Base-by-base conservation (phyloP, 768 basidiomycete species). In the Boletus tylopilopsis region DNA sequence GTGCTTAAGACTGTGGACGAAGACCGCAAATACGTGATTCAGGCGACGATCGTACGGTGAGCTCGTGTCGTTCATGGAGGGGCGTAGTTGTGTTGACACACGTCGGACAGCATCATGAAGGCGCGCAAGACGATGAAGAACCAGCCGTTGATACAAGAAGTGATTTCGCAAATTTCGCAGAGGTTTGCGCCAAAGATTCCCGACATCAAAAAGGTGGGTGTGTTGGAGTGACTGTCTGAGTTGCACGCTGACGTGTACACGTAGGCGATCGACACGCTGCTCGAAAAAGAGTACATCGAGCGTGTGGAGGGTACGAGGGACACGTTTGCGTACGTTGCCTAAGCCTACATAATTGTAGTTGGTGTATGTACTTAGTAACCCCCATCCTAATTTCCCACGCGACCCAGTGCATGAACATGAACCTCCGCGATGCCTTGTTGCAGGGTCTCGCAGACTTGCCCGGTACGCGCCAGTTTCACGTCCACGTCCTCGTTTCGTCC, bases 261-360 rank as follows among this genome's bases (percentile, higher is more conserved):
- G 12, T 51, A 90, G 87, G 90, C 91, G 4, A 95, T 97, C 51
- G 93, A 95, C 64, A 84, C 84, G 13, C 73, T 98, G 18, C 74
- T 97, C 41, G 95, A 97, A 73, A 95, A 95, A 72, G 95, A 99
- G 67, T 99, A 97, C 68, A 88, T 99, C 59, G 94, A 98, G 64
- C 85, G 95, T 25, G 87, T 92, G 13, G 91, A 93, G 19, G 90
- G 86, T 11, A 84, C 86, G n/a, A 85, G 87, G 63, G 93, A 95
- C 70, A 88, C 88, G 30, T 71, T 70, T 47, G 63, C 67, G 12
- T 71, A 70, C 35, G 68, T 71, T 15, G 69, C 70, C 57, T 73
- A 55, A 33, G 12, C 10, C 27, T 29, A 12, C 12, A n/a, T 15
- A 6, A 33, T 33, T n/a, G 33, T 33, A n/a, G 6, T 6, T 30